Evolutionary conservation across 176 grass and related monocot species (phyloP).

Genomic region (Rhynchospora pubera): DNA sequence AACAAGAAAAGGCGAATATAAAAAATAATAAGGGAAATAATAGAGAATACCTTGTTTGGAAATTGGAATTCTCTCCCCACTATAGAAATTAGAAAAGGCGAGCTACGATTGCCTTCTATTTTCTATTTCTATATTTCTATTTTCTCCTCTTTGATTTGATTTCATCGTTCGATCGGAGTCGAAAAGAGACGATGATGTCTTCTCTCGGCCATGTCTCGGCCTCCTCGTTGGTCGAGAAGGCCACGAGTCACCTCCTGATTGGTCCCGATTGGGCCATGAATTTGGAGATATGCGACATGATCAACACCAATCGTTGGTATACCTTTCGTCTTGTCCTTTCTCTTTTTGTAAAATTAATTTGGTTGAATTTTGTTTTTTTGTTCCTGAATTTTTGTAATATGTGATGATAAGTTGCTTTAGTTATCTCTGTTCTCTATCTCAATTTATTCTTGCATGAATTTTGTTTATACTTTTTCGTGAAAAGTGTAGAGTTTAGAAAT

Average conservation of each 20-base stretch:
- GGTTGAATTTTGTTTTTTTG: background rate
- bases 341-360: background rate
- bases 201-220: constrained; percentile 19
- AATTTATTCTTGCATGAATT: background rate
- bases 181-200: constrained; percentile 10
- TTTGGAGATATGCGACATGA: constrained; percentile 80
- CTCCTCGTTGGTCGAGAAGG: constrained; percentile 70
- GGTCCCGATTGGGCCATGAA: constrained; percentile 89
- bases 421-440: background rate
- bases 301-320: constrained; percentile 74
- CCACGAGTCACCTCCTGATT: constrained; percentile 70
- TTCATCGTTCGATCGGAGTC: background rate
- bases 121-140: background rate
- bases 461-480: background rate
- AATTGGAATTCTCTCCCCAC: background rate
- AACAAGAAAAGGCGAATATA: background rate
- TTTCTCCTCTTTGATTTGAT: background rate
- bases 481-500: background rate
- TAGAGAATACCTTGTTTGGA: background rate
- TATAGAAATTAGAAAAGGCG: constrained; percentile 1
- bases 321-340: background rate
- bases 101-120: background rate
- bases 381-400: background rate
- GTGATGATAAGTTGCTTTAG: background rate
- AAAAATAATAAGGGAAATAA: background rate